Base-by-base conservation (phyloP, 768 basidiomycete species). In the Hericium coralloides region DNA sequence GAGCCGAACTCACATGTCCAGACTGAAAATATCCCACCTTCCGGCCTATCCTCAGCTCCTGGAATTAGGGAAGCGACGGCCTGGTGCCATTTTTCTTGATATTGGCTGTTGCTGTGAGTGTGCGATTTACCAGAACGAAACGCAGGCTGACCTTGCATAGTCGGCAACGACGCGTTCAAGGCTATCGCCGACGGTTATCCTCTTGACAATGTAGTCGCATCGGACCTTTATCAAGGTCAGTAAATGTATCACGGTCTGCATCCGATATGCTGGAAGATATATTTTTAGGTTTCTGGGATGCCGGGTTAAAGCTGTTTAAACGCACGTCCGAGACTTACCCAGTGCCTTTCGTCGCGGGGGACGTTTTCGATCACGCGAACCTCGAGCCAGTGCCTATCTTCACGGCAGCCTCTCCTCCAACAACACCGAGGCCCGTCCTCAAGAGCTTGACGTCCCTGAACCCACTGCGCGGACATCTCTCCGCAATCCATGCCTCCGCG, bases 281-380 rank as follows among this genome's bases (percentile, higher is more conserved):
- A 36, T 37, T 12, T 38, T 14, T 55, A 84, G 84, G 70, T 10
- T 81, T 82, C 59, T 86, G 83, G 84, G 72, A 79, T 4, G 71
- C 78, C 31, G 31, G 31, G 31, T 31, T 31, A 9, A 72, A 78
- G 47, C 72, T 87, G 15, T 88, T 85, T 69, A 74, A 67, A 52
- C 74, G 79, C 3, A 80, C 72, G 0, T 74, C 77, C 0, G 69
- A 76, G 39, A 73, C 75, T 0, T 85, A 82, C 67, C 79, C 82
- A 2, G 80, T 74, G 0, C 65, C 70, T 0, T 87, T 87, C 63
- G 53, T 87, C 14, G 67, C 73, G 10, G 85, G 84, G 0, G 76
- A 87, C 58, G 72, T 68, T 0, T 77, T 87, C 49, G 74, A 83
- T 57, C 67, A 75, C 7, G 57, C 60, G 2, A 70, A 79, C 53